Conservation (phyloP, 768 basidiomycete species). For the Tulasnella sp. region DNA sequence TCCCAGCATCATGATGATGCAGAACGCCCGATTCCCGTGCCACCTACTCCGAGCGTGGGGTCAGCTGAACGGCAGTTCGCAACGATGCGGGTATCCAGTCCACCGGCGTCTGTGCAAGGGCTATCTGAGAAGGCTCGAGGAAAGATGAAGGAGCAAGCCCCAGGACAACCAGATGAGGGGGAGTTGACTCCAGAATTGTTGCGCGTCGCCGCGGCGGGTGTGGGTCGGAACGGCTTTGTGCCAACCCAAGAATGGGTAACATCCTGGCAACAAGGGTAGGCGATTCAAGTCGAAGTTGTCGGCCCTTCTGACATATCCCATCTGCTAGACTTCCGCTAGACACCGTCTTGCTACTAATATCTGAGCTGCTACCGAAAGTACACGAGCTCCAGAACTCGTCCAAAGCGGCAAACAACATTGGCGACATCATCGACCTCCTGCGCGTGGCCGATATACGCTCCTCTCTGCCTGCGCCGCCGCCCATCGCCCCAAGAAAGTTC, state of each 20-base stretch:
- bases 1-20: slow-evolving; percentile 10
- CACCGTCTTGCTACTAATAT: slow-evolving; percentile 81
- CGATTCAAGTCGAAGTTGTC: slow-evolving; percentile 21
- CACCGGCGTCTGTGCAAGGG: neutral
- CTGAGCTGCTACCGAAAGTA: slow-evolving; percentile 83
- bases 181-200: slow-evolving; percentile 50
- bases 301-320: slow-evolving; percentile 26
- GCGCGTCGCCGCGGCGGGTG: slow-evolving; percentile 63
- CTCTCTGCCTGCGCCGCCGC: slow-evolving; percentile 71
- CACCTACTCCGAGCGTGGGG: slow-evolving; percentile 30
- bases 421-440: slow-evolving; percentile 72
- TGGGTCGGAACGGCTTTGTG: slow-evolving; percentile 89
- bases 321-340: slow-evolving; percentile 78
- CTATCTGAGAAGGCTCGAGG: slow-evolving; percentile 88
- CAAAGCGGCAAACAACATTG: slow-evolving; percentile 46
- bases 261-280: slow-evolving; percentile 95
- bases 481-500: slow-evolving; percentile 72
- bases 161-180: slow-evolving; percentile 50
- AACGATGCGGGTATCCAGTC: slow-evolving; percentile 5
- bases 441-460: slow-evolving; percentile 67
- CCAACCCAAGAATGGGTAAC: slow-evolving; percentile 97
- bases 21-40: slow-evolving; percentile 20
- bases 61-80: slow-evolving; percentile 17
- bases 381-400: slow-evolving; percentile 80
- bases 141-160: slow-evolving; percentile 62